Base-by-base conservation (phyloP, 2,329 filamentous ascomycete species). In the Ophiostoma novo-ulmi region DNA sequence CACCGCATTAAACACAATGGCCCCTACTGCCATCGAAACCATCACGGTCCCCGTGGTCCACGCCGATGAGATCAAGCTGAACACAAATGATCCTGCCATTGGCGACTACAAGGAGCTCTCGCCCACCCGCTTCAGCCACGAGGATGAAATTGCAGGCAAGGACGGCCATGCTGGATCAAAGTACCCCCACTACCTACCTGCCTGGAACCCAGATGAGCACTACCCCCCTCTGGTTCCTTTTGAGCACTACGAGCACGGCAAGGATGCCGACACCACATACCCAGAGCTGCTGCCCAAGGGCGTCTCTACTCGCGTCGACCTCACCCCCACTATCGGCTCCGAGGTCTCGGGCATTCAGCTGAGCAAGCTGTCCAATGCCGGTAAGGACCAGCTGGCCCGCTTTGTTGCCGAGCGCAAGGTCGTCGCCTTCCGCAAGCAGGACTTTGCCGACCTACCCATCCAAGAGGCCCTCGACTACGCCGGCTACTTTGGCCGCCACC, bases 331-430 rank as follows among this genome's bases (percentile, higher is more conserved):
- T 68, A 91, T 90, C 72, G 90, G 90, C 69, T 86, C 87, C 64
- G 89, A 91, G 77, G 82, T 92, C 39, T 81, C 80, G n/a, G 89
- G 89, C 35, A 81, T 91, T 39, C 89, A 92, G 78, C 80, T 92
- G 67, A 89, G 85, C 80, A 82, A 85, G 75, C 81, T 92, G 31
- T 85, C 80, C 68, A 79, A 85, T 48, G 85, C 86, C 52, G 89
- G 87, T 72, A 91, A 90, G 77, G 88, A 92, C 76, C 88, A 92
- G 77, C 81, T 92, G 22, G 89, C 90, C 1, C 83, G 88, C 5
- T 86, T 90, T 70, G 88, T 91, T 22, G 87, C 89, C 13, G 83
- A 91, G 79, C 86, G 88, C 76, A 90, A 90, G 76, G 89, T 91
- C 14, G 88, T 90, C 22, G 85, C 87, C 41, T 91, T 92, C 83